Evolutionary conservation across 2,329 filamentous ascomycete species (phyloP), one percentile per base, ranked within the genome.

Genomic region (Trichoderma asperellum): DNA sequence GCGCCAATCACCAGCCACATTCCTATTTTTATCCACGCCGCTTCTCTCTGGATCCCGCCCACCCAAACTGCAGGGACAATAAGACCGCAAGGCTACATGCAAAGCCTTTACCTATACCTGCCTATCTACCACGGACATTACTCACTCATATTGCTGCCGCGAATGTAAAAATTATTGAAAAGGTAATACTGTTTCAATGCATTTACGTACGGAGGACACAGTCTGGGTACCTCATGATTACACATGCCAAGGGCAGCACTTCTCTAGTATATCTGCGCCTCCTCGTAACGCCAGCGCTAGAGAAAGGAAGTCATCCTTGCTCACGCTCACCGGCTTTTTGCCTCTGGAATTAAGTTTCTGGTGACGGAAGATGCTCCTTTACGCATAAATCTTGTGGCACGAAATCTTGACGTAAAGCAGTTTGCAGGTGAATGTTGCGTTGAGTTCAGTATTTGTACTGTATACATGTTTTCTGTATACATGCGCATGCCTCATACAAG

Each of bases 391-490:
- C n/a, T 16, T n/a, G 24, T 2, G 6, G n/a, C 21, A 43, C 61
- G 49, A 56, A 64, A 64, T 64, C 35, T 35, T 64, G 61, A 64
- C 61, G 61, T 56, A 64, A 40, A 64, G 35, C 12, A 24, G n/a
- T n/a, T 49, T 16, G 24, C 24, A 59, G 57, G 35, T 24, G 24
- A 10, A 21, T 29, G 21, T 21, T 52, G 18, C 60, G 7, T 52
- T 21, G 43, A 2, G 43, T 18, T 6, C 4, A 32, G 24, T 6
- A 6, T 18, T 7, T n/a, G 40, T 14, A 24, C 47, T 63, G 29
- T 35, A n/a, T 5, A 8, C 18, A 18, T 27, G 18, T 27, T n/a
- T 12, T 10, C 21, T 53, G 12, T 53, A 32, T 7, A 49, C 37
- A 29, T 49, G 34, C 35, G 12, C 7, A 40, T 7, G 37, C 37